Evolutionary conservation across 2,329 filamentous ascomycete genomes (phyloP).

Genomic region (Exophiala xenobiotica): DNA sequence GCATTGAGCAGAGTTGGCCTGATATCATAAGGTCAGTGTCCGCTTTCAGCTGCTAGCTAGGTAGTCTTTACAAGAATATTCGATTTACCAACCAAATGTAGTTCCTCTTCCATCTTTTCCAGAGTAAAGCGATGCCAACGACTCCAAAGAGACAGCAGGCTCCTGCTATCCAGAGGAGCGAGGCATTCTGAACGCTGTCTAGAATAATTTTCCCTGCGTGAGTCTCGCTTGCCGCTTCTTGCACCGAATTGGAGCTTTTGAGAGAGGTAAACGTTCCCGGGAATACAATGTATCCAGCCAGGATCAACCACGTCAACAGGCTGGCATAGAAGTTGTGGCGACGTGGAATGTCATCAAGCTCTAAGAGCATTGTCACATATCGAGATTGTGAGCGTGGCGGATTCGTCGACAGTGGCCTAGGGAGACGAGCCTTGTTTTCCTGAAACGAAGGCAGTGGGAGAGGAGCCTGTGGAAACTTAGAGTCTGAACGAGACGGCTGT

Average conservation of each 20-base stretch:
- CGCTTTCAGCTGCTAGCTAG: too few species aligned
- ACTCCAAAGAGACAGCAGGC: slow-evolving; percentile 44
- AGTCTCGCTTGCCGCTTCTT: slow-evolving; percentile 29
- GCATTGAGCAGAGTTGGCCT: slow-evolving; percentile 44
- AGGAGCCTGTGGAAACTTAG: too few species aligned
- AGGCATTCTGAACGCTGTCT: slow-evolving; percentile 37
- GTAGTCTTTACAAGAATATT: slow-evolving; percentile 42
- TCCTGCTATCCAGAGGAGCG: slow-evolving; percentile 45
- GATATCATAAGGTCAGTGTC: slow-evolving; percentile 7
- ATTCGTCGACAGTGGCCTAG: slow-evolving; percentile 6
- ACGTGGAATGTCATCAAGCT: slow-evolving; percentile 34
- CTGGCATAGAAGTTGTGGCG: slow-evolving; percentile 48
- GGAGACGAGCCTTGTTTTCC: too few species aligned
- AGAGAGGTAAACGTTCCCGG: slow-evolving; percentile 52
- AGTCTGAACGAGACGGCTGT: too few species aligned
- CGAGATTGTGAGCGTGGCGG: slow-evolving; percentile 9
- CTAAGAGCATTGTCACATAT: slow-evolving; percentile 30
- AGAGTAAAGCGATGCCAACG: slow-evolving; percentile 44
- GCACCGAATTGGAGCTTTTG: slow-evolving; percentile 32
- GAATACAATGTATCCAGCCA: slow-evolving; percentile 55
- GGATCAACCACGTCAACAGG: slow-evolving; percentile 48
- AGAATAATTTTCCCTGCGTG: slow-evolving; percentile 32
- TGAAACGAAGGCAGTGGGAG: too few species aligned
- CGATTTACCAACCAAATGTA: slow-evolving; percentile 56
- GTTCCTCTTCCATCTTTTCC: slow-evolving; percentile 45